A percentile compares a stretch with the other conserved stretches of the same genome.
phyloP scores from a whole-genome alignment of 768 basidiomycete species.

The Lentinula lateritia region DNA sequence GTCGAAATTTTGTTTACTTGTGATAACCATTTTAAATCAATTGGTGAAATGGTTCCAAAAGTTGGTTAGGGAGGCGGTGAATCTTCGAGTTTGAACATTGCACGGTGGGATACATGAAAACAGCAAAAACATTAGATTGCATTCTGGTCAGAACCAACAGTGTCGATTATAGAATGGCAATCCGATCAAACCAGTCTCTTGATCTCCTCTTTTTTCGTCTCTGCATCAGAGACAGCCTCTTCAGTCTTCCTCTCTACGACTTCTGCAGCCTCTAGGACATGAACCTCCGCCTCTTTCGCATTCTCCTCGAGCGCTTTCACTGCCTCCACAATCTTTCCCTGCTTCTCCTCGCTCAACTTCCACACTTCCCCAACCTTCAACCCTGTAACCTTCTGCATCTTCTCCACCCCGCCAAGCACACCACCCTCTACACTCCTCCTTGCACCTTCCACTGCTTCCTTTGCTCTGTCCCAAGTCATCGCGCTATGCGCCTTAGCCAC shows the following conservation, averaged over 20 bases:
- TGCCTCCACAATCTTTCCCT: conserved; percentile 10
- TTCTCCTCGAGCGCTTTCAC: background rate
- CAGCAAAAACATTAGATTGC: too few species aligned
- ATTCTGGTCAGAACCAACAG: too few species aligned
- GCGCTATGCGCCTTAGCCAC: conserved; percentile 53
- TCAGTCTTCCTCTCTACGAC: conserved; percentile 5
- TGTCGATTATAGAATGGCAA: too few species aligned
- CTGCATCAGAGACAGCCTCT: background rate
- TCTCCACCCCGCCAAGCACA: conserved; percentile 42
- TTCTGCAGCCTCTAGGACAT: conserved; percentile 10
- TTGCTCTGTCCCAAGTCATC: conserved; percentile 55
- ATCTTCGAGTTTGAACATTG: too few species aligned
- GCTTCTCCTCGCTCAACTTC: conserved; percentile 30
- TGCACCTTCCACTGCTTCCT: conserved; percentile 44
- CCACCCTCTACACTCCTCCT: conserved; percentile 38
- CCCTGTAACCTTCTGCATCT: conserved; percentile 66
- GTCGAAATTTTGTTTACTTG: too few species aligned
- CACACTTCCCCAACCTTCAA: conserved; percentile 62
- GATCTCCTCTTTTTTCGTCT: conserved; percentile 4
- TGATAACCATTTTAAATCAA: too few species aligned
- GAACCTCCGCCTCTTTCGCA: conserved; percentile 8
- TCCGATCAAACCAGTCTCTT: conserved; percentile 1
- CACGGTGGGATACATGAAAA: too few species aligned
- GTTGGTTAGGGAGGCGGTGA: too few species aligned
- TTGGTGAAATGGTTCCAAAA: too few species aligned